Evolutionary conservation across 352 stramenopile species (phyloP).

Genomic region (Detonula confervacea): DNA sequence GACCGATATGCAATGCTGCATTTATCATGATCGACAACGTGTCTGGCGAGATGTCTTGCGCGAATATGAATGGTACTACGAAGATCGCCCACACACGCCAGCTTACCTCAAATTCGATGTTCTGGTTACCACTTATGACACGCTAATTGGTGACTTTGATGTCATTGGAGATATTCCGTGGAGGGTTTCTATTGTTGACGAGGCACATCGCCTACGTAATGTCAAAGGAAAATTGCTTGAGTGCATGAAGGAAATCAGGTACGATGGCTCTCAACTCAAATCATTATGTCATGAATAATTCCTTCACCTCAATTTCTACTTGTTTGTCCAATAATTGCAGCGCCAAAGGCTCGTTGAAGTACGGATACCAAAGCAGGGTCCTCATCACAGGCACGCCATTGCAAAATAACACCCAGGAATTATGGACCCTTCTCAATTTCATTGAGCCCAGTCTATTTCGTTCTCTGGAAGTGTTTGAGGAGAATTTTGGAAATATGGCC

Average conservation of each 20-base stretch:
- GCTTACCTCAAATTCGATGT: slow-evolving; percentile 97
- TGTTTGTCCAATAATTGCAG: slow-evolving; percentile 27
- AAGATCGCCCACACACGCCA: slow-evolving; percentile 82
- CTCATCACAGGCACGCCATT: slow-evolving; percentile 91
- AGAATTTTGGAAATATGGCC: slow-evolving; percentile 96
- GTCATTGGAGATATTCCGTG: slow-evolving; percentile 96
- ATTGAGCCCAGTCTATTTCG: slow-evolving; percentile 96
- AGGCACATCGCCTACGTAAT: slow-evolving; percentile 99
- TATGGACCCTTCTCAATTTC: slow-evolving; percentile 99
- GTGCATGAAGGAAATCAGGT: slow-evolving; percentile 87
- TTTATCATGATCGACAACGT: slow-evolving; percentile 95
- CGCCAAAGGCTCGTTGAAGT: slow-evolving; percentile 83
- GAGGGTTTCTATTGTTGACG: slow-evolving; percentile 97
- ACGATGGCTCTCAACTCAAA: neutral
- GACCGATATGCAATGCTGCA: slow-evolving; percentile 98
- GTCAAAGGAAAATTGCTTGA: slow-evolving; percentile 94
- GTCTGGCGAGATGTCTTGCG: slow-evolving; percentile 95
- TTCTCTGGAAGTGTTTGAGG: slow-evolving; percentile 96
- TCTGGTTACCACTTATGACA: slow-evolving; percentile 99
- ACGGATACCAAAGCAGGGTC: slow-evolving; percentile 90
- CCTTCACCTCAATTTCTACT: slow-evolving; percentile 1
- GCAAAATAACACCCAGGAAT: slow-evolving; percentile 86
- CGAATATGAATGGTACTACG: slow-evolving; percentile 99
- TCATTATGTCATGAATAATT: neutral
- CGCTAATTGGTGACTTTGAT: slow-evolving; percentile 94